phyloP scores from a whole-genome alignment of 225 moss, liverwort and hornwort species.

The Bryum argenteum region DNA sequence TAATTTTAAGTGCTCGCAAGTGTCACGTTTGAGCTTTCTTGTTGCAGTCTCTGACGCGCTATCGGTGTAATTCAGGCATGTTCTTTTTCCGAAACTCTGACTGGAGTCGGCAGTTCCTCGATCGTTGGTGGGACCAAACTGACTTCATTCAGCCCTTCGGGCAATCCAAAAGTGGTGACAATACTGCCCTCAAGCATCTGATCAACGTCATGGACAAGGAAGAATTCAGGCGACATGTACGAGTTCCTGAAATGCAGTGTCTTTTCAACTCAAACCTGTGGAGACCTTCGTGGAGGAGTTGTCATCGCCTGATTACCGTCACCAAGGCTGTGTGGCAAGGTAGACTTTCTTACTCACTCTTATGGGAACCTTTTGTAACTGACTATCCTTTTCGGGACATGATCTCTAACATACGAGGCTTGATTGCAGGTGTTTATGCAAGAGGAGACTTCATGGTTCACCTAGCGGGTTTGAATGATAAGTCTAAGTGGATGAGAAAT shows the following conservation, averaged over 20 bases:
- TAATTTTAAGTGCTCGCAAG: not conserved
- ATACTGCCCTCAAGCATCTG: slow-evolving; percentile 80
- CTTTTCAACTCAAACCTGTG: slow-evolving; percentile 97
- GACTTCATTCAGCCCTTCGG: slow-evolving; percentile 92
- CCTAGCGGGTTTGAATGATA: slow-evolving; percentile 90
- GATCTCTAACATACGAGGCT: slow-evolving; percentile 15
- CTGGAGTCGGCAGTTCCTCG: slow-evolving; percentile 91
- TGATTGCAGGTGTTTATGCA: slow-evolving; percentile 85
- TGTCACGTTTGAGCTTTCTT: not conserved
- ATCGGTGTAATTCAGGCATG: slow-evolving; percentile 67
- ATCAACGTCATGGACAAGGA: slow-evolving; percentile 73
- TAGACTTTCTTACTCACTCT: slow-evolving; percentile 26
- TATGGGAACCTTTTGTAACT: not conserved
- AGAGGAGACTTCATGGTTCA: slow-evolving; percentile 99
- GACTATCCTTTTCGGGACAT: not conserved
- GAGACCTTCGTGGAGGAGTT: slow-evolving; percentile 96
- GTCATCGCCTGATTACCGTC: slow-evolving; percentile 67
- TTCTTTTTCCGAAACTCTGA: slow-evolving; percentile 94
- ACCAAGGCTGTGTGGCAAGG: slow-evolving; percentile 87
- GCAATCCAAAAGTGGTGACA: slow-evolving; percentile 91
- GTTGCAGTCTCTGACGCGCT: slow-evolving; percentile 19
- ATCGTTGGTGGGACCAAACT: slow-evolving; percentile 94
- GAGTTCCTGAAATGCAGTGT: slow-evolving; percentile 93
- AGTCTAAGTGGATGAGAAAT: slow-evolving; percentile 83
- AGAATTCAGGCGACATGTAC: slow-evolving; percentile 75